Evolutionary conservation across 2,329 filamentous ascomycete species (phyloP), one percentile per base, ranked within the genome.

Genomic region (Didymosphaeria variabile): DNA sequence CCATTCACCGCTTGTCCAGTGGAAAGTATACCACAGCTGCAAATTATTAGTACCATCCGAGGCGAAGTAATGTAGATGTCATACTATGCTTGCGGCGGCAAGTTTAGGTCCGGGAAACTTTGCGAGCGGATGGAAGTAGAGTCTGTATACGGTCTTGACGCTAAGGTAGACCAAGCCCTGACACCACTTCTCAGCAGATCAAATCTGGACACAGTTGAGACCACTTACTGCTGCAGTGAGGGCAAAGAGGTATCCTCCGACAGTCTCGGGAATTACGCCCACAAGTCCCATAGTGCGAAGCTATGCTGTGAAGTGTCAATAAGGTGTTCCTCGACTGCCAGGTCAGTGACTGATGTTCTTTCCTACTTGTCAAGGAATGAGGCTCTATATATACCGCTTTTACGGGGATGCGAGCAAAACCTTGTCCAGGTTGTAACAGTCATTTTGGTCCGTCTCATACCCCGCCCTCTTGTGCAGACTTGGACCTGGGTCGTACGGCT

Each of bases 81-180:
- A 23, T 56, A 29, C 68, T 62, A 40, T 40, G 15, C 38, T 40
- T 40, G 9, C n/a, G 29, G 73, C 69, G 54, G 62, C 63, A 9
- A 72, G 50, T 31, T 63, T 72, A 7, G 79, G 79, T 6, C 79
- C 79, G 7, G 79, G 79, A 52, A 72, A 78, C 36, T 73, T 72
- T 34, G 70, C 63, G 45, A 81, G 69, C 3, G 79, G 79, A 34
- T 79, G 75, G 54, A 80, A 75, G 63, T 73, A 79, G 17, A 74
- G 68, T 59, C 67, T 70, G 61, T 78, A 75, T 44, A 77, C 59
- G 8, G 23, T 29, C 6, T 1, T 46, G 29, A n/a, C 8, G 44
- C 13, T 17, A 26, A 46, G 44, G 38, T 46, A 56, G 7, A 23
- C 13, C 5, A 40, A 4, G 38, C 38, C n/a, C 38, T 40, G 17